Evolutionary conservation across 2,329 filamentous ascomycete species (phyloP).

Genomic region (Aspergillus quadricinctus): DNA sequence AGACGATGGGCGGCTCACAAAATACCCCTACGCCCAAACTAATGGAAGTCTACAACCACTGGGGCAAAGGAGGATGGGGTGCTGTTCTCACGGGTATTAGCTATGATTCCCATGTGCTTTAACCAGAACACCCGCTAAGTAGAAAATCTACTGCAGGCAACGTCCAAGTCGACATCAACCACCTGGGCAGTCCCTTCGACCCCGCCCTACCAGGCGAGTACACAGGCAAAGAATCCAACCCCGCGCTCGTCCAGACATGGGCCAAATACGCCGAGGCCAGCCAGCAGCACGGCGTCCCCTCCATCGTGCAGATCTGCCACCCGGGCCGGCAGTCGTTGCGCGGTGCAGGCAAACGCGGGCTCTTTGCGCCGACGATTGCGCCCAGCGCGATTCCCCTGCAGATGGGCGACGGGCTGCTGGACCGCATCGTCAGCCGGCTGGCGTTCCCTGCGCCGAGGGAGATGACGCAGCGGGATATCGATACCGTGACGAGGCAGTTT

Average conservation of each 20-base stretch:
- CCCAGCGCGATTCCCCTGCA: constrained; percentile 39
- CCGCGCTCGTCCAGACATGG: constrained; percentile 21
- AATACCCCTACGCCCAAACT: constrained; percentile 44
- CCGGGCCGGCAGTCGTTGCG: constrained; percentile 43
- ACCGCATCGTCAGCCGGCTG: constrained; percentile 26
- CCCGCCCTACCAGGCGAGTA: constrained; percentile 25
- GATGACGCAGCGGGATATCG: constrained; percentile 54
- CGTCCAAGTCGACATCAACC: constrained; percentile 44
- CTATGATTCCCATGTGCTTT: neutral
- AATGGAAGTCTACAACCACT: constrained; percentile 47
- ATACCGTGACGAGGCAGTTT: constrained; percentile 50
- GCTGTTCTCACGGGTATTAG: constrained; percentile 38
- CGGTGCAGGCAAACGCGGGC: constrained; percentile 35
- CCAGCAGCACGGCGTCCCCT: constrained; percentile 39
- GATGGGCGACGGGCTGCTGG: constrained; percentile 35
- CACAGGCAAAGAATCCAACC: constrained; percentile 15
- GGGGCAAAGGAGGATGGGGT: constrained; percentile 45
- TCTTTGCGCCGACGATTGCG: constrained; percentile 29
- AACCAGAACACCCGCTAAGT: neutral
- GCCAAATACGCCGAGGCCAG: constrained; percentile 24
- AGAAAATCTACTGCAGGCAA: constrained; percentile 22
- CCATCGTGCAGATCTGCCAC: constrained; percentile 44
- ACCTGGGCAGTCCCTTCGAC: constrained; percentile 32
- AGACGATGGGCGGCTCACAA: constrained; percentile 43
- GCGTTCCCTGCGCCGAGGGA: constrained; percentile 51